Percentiles rank a stretch among this genome's conserved stretches.
Conservation (phyloP, 371 early-diverging fungal genomes). For the Umbelopsis sp. region DNA sequence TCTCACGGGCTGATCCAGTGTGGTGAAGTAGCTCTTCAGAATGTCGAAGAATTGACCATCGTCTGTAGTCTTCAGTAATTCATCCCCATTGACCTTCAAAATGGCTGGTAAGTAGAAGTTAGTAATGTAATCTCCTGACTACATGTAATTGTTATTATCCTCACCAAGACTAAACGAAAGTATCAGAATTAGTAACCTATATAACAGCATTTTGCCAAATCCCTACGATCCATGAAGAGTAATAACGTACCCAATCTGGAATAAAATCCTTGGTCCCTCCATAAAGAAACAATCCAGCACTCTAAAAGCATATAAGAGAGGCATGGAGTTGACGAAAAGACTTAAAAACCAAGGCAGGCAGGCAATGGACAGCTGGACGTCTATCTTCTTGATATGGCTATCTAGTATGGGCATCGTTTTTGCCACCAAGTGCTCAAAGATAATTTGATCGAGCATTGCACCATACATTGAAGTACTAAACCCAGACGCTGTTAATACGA, state of each 20-base stretch:
- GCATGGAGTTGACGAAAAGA: conserved; percentile 93
- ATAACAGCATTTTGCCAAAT: no score
- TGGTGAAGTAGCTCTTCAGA: conserved; percentile 75
- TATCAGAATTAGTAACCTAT: background rate
- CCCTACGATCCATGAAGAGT: background rate
- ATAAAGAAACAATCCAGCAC: conserved; percentile 94
- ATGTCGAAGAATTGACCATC: conserved; percentile 90
- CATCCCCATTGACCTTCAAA: conserved; percentile 90
- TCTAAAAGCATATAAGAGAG: conserved; percentile 83
- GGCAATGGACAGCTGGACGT: conserved; percentile 94
- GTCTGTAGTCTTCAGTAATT: conserved; percentile 79
- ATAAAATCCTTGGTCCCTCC: conserved; percentile 92
- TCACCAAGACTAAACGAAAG: background rate
- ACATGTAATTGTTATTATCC: background rate
- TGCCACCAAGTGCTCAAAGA: conserved; percentile 87
- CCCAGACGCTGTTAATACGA: background rate
- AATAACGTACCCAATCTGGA: conserved; percentile 80
- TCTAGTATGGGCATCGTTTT: conserved; percentile 79
- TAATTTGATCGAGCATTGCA: conserved; percentile 92
- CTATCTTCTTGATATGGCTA: conserved; percentile 79
- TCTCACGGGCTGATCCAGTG: conserved; percentile 69
- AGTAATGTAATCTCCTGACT: background rate
- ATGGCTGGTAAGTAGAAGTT: conserved; percentile 61
- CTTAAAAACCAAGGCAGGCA: conserved; percentile 97
- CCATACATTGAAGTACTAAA: conserved; percentile 94